Evolutionary conservation across 73 alveolate genomes (phyloP), one percentile per base, ranked within the genome.

Genomic region (Loxodes magnus): DNA sequence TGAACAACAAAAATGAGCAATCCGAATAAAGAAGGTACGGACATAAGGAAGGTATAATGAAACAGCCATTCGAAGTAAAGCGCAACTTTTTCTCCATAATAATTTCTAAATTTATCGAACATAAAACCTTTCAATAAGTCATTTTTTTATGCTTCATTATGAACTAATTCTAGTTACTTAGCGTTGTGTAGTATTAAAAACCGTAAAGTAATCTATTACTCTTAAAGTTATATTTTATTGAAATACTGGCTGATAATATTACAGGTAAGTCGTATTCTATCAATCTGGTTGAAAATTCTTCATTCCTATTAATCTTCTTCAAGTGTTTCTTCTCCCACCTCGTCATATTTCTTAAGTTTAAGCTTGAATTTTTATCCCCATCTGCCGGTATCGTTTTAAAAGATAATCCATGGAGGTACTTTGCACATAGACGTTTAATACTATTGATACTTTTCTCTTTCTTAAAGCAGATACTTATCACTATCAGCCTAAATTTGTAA

Each of bases 31-130:
- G 35, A 37, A 10, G 59, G 43, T 5, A 25, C 9, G 17, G 27
- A 12, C 59, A 46, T 46, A 24, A 46, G 27, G 2, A 10, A 12
- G 1, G 22, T 46, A 24, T 46, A 46, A n/a, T 9, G 6, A 25
- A n/a, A 14, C 59, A 46, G 22, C 59, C 59, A 46, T n/a, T 37
- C 59, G 59, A 46, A 46, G 17, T 46, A 46, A 1, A 46, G 39
- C n/a, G 53, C 7, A 24, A 25, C 39, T 24, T 46, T 46, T 46
- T 46, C 59, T 1, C 59, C 59, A 24, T 25, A 46, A 24, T 46
- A 46, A 2, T 46, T 24, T 10, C 59, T 14, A 24, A 46, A 12
- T 19, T 19, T 24, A 16, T 46, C 17, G 7, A 46, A 24, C 6
- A 41, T 37, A n/a, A 25, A 41, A 46, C 26, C 53, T 46, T 16